A percentile compares a stretch with the other conserved stretches of the same genome.
Evolutionary conservation across 2,329 filamentous ascomycete genomes (phyloP).

Genomic region (Colletotrichum gloeosporioides): DNA sequence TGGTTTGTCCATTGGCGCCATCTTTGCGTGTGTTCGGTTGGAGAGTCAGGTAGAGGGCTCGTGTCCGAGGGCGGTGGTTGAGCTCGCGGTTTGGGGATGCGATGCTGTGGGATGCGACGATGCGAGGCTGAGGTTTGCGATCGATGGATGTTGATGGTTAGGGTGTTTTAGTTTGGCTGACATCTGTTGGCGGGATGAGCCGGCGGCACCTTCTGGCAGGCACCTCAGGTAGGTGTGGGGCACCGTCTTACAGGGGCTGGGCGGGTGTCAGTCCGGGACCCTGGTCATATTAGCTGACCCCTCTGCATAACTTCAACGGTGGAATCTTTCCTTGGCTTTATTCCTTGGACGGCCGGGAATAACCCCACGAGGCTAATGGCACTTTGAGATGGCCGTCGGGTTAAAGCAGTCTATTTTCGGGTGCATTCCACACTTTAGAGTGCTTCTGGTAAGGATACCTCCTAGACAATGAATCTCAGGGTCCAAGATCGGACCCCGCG

Average conservation of each 20-base stretch:
- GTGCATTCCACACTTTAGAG: background rate
- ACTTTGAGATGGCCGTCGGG: background rate
- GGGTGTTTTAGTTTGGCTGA: background rate
- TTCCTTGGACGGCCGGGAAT: background rate
- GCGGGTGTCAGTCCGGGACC: background rate
- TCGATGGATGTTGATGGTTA: background rate
- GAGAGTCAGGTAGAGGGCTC: too few species aligned
- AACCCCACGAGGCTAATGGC: background rate
- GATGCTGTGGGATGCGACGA: background rate
- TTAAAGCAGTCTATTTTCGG: background rate
- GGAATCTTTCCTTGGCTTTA: background rate
- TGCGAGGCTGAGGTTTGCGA: slow-evolving; percentile 5
- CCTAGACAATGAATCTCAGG: background rate
- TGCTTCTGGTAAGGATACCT: background rate
- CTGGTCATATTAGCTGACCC: background rate
- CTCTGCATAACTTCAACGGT: background rate
- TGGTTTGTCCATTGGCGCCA: slow-evolving; percentile 47
- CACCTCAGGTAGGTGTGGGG: slow-evolving; percentile 4
- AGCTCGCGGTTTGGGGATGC: background rate
- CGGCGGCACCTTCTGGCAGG: background rate
- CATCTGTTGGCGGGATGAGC: slow-evolving; percentile 9
- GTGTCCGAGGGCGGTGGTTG: background rate
- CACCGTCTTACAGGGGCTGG: background rate
- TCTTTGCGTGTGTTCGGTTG: slow-evolving; percentile 22
- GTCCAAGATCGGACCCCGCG: background rate